Base-by-base conservation (phyloP, 805 yeast species). In the Saturnispora dispora region DNA sequence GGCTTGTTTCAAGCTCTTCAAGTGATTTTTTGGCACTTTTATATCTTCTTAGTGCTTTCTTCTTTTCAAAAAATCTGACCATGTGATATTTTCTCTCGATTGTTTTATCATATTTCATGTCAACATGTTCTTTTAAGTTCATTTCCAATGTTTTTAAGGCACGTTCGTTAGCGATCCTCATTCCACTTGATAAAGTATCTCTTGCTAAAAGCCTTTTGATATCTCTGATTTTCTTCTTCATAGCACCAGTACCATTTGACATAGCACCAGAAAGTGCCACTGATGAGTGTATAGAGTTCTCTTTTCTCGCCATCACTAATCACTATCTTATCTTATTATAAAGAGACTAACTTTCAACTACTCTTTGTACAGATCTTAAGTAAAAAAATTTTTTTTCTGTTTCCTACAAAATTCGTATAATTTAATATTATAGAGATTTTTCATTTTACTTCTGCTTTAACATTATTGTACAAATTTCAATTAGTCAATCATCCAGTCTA, bases 61-160 rank as follows among this genome's bases (percentile, higher is more conserved):
- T 88, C 62, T 77, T 80, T 66, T 90, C 98, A 55, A 93, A 88
- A 63, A 93, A 93, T 57, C 91, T 77, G 46, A 93, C 88, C 90
- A 88, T 89, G 63, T 88, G 96, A 65, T 93, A 93, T 68, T 83
- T 86, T 58, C 81, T 77, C 11, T 88, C 72, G 65, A 59, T 66
- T 27, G 60, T 69, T 56, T 70, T 71, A 1, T 75, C 71, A 56
- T 69, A 72, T 45, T 71, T 63, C 42, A 67, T 66, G 41, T 62
- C 52, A 52, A 71, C 72, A 23, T 69, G 70, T 45, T 69, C 69
- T 33, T 69, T 70, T 44, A 79, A 65, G 57, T 79, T 82, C 10
- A 69, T 63, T 28, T 69, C 63, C 43, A 79, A 67, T 2, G 79
- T 78, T 53, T 73, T 71, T 52, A 79, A 66, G 18, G 72, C 71